Evolutionary conservation across 176 grass and related monocot species (phyloP), one percentile per base, ranked within the genome.

Genomic region (Canna indica): DNA sequence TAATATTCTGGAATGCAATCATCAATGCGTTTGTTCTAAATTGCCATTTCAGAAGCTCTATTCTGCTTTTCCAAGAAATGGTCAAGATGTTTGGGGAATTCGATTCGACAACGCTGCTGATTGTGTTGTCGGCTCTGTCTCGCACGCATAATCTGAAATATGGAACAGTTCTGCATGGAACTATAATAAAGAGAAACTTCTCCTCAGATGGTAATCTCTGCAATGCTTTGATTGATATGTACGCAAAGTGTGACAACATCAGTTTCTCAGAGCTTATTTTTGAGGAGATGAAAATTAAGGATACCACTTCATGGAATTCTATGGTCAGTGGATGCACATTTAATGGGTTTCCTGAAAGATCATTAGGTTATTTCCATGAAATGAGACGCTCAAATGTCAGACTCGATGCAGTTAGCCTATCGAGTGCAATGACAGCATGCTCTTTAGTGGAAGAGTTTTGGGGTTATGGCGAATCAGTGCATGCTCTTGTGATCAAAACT

Each of bases 181-280:
- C 58, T 11, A 38, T 78, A 16, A 3, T 79, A 20, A 87, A 77
- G 58, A 83, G 70, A 50, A 57, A 71, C 29, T 72, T 96, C 24
- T 50, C 50, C 31, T 75, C 11, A 0, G 75, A 72, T 34, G 7
- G 73, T 12, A 67, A 41, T 68, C 64, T 90, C 45, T 83, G 79
- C 54, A 96, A 96, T 74, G 81, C 93, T 35, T 75, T 96, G 8
- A 53, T 90, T 24, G 69, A 88, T 75, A 85, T 91, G 86, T 96
- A 96, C 30, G 82, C 93, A 0, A 96, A 92, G 53, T 85, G 81
- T 9, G 72, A 79, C 2, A 22, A 83, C 41, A 75, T 81, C 38
- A 48, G 14, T 10, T 83, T 79, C 34, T 85, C 86, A 0, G 83
- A 83, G 54, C 58, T 36, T 66, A 71, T 81, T 28, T 96, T 96